phyloP scores from a whole-genome alignment of 768 basidiomycete genomes.

The Favolaschia claudopus region DNA sequence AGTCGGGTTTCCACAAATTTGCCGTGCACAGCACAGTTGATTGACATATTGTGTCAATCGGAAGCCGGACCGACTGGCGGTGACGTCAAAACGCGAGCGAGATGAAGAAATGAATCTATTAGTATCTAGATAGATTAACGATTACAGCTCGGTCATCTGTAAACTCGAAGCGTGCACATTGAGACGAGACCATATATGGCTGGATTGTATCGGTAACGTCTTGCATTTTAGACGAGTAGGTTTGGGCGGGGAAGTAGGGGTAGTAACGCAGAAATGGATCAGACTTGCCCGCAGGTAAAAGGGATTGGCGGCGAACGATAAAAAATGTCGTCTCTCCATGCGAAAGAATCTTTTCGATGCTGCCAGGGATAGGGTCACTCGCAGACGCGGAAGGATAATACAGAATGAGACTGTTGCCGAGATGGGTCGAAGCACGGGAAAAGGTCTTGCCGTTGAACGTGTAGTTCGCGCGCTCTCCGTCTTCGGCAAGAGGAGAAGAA shows the following conservation, averaged over 20 bases:
- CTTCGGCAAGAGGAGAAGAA: not conserved
- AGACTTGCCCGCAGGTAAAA: not conserved
- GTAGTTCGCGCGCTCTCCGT: not conserved
- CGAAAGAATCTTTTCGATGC: not conserved
- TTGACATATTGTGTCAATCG: too few relatives aligned
- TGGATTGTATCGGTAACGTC: not conserved
- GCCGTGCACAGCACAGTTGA: too few relatives aligned
- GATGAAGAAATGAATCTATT: too few relatives aligned
- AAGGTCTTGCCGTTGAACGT: not conserved
- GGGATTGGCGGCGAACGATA: not conserved
- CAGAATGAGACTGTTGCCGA: conserved; percentile 1
- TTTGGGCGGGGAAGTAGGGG: conserved; percentile 6
- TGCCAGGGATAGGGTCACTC: not conserved
- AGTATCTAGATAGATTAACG: not conserved
- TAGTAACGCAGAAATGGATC: not conserved
- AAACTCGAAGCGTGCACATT: conserved; percentile 1
- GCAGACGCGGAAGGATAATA: not conserved
- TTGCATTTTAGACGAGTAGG: not conserved
- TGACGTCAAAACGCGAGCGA: too few relatives aligned
- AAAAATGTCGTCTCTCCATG: not conserved
- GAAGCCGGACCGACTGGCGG: too few relatives aligned
- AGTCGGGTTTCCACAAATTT: too few relatives aligned
- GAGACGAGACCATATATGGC: not conserved
- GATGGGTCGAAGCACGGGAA: not conserved
- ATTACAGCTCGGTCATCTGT: conserved; percentile 1